Conservation (phyloP, 2,329 filamentous ascomycete species). For the Apiospora kogelbergensis region DNA sequence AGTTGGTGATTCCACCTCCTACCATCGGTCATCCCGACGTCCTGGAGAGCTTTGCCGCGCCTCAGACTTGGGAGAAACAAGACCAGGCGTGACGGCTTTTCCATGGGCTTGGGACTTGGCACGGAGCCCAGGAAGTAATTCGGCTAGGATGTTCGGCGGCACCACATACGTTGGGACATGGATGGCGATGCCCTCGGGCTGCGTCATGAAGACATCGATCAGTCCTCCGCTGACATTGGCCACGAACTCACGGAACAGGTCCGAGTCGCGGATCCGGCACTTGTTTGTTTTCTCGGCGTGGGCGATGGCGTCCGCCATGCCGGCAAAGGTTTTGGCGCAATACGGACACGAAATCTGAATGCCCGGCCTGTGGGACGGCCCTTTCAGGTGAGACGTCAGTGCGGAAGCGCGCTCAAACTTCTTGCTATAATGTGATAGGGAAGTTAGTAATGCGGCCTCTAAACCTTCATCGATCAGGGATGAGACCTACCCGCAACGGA, state of each 20-base stretch:
- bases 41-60: not conserved
- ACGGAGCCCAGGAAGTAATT: not conserved
- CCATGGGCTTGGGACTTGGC: not conserved
- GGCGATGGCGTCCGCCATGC: constrained; percentile 42
- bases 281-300: constrained; percentile 48
- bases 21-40: not conserved
- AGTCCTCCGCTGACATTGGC: constrained; percentile 40
- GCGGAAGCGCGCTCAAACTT: constrained; percentile 33
- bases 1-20: too few species aligned
- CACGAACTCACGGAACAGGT: constrained; percentile 38
- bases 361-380: constrained; percentile 37
- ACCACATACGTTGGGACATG: not conserved
- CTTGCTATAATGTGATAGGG: constrained; percentile 33
- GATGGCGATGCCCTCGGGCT: not conserved
- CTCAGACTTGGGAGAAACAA: not conserved
- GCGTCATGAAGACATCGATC: constrained; percentile 27
- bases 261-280: constrained; percentile 44
- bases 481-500: constrained; percentile 46
- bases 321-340: constrained; percentile 43
- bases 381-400: constrained; percentile 45
- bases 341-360: constrained; percentile 41
- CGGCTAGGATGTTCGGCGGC: not conserved
- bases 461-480: not conserved
- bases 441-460: constrained; percentile 16
- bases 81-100: not conserved